These are phyloP conservation scores for Amphibolis antarctica DNA, from an alignment of 106 monocot genomes.

Conservation along the genomic window DNA sequence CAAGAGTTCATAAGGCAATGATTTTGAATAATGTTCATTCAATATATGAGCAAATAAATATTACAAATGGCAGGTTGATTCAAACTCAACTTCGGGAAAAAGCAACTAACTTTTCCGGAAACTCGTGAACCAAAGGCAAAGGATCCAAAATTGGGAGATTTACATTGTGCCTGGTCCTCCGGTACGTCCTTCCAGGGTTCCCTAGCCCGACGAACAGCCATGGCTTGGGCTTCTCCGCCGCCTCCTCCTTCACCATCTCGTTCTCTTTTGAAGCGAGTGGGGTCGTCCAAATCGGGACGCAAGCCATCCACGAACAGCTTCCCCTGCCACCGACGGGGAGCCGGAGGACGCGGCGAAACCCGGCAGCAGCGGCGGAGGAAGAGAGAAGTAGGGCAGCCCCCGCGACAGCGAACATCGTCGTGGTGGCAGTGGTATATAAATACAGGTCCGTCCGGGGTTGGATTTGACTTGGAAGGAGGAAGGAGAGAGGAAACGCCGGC, in stretches of 20 bases:
- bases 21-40: background rate
- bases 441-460: too few species aligned
- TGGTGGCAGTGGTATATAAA: too few species aligned
- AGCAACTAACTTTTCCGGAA: background rate
- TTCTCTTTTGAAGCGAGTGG: background rate
- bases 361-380: background rate
- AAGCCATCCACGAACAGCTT: background rate
- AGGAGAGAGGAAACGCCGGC: too few species aligned
- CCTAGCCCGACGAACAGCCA: constrained; percentile 24
- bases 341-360: background rate
- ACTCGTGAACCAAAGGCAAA: background rate
- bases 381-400: background rate
- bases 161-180: constrained; percentile 20
- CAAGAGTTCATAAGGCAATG: background rate
- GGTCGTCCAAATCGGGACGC: background rate
- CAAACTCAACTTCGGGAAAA: too few species aligned
- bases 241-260: background rate
- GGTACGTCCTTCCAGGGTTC: constrained; percentile 23
- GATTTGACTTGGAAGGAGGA: too few species aligned
- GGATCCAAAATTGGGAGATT: background rate
- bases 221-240: constrained; percentile 1
- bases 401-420: background rate
- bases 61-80: background rate
- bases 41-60: background rate
- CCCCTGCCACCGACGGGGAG: background rate